These are phyloP conservation scores for Nissolia schottii DNA, from an alignment of 306 rosid genomes.

Conservation along the genomic window DNA sequence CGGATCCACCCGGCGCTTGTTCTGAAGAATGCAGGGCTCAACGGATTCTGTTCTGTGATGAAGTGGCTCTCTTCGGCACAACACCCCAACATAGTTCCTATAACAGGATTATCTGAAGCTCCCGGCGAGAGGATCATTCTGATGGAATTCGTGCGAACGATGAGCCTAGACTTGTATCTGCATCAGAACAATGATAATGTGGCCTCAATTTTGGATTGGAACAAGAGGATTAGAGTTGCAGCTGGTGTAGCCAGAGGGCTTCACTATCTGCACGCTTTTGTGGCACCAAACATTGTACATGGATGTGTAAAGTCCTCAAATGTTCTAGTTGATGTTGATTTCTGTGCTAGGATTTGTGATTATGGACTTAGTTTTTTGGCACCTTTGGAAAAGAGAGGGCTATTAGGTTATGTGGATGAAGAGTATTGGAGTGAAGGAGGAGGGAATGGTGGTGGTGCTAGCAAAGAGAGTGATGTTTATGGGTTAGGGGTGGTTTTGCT, in stretches of 20 bases:
- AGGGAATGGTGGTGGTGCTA: slow-evolving; percentile 25
- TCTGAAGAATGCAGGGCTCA: slow-evolving; percentile 68
- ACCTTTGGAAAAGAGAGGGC: slow-evolving; percentile 43
- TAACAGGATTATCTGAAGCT: slow-evolving; percentile 77
- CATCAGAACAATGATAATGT: slow-evolving; percentile 69
- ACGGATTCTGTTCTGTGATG: slow-evolving; percentile 55
- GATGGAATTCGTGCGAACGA: slow-evolving; percentile 58
- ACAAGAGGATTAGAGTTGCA: slow-evolving; percentile 55
- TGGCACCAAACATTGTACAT: slow-evolving; percentile 70
- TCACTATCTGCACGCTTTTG: slow-evolving; percentile 67
- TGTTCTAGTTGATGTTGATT: slow-evolving; percentile 52
- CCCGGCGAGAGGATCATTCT: slow-evolving; percentile 81
- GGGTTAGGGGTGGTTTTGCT: slow-evolving; percentile 71
- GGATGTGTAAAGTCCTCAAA: slow-evolving; percentile 81
- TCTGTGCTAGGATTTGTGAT: slow-evolving; percentile 53
- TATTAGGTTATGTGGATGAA: slow-evolving; percentile 59
- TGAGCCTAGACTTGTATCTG: slow-evolving; percentile 54
- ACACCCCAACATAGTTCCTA: slow-evolving; percentile 71
- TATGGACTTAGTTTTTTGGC: slow-evolving; percentile 71
- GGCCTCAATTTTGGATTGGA: slow-evolving; percentile 54
- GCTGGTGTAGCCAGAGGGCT: slow-evolving; percentile 84
- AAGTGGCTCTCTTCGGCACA: slow-evolving; percentile 66
- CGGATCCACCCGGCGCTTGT: slow-evolving; percentile 69
- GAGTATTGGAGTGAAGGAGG: slow-evolving; percentile 63
- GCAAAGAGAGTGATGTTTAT: slow-evolving; percentile 71